Base-by-base conservation (phyloP, 2,329 filamentous ascomycete species). In the Trichoderma sp. region DNA sequence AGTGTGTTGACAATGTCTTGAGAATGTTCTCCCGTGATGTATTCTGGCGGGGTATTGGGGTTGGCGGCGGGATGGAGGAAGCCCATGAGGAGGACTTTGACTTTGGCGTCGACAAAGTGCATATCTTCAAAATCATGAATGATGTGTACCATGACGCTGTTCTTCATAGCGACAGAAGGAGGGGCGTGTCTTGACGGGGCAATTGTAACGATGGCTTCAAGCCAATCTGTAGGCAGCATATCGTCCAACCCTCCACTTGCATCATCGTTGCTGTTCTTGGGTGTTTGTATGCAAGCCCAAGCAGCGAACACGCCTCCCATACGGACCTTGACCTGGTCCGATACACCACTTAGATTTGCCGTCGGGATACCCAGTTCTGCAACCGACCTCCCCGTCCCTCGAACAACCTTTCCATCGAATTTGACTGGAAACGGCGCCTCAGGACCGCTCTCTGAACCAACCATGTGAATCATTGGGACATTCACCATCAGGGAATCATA, bases 271-370 rank as follows among this genome's bases (percentile, higher is more conserved):
- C 12, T 42, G 25, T 25, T 35, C 25, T 78, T 75, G 0, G 65
- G 34, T 0, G 79, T 77, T 1, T 67, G 42, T 2, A 87, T 72
- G 1, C 83, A 77, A 0, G 84, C 85, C 89, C 89, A 92, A 3
- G 87, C 89, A 45, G 89, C 87, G 72, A 89, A 92, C 7, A 89
- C 82, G 0, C 89, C 90, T 13, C 80, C 78, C 59, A 91, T 80
- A 3, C 84, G 82, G 70, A 85, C 77, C 25, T 82, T 79, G 48
- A 90, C 75, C 37, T 85, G 81, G 29, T 84, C 83, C 0, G 86
- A 80, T 0, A 90, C 79, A 10, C 80, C 82, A 0, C 73, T 72
- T 2, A 91, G 75, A 68, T 84, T 87, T 0, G 87, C 84, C 0
- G 84, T 87, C 0, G 87, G 85, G 2, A 84, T 78, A 0, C 82